A percentile compares a stretch with the other conserved stretches of the same genome.
These are phyloP conservation scores for Neonothopanus nambi DNA, from an alignment of 1,284 basidiomycete species.

Conservation along the genomic window DNA sequence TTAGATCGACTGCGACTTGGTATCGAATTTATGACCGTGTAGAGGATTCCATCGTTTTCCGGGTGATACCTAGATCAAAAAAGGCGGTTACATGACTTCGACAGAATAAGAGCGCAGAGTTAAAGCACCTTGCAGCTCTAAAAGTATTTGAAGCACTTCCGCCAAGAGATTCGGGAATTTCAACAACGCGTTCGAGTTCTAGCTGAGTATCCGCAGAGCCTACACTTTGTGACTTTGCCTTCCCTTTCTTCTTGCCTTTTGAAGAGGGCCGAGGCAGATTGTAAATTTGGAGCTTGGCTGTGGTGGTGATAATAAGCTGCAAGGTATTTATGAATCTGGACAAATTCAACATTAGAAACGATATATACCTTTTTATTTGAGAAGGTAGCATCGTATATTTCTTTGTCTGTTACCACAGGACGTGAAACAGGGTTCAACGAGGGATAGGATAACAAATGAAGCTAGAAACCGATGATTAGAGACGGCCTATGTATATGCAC, in stretches of 20 bases:
- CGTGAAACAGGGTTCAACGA: slow-evolving; percentile 52
- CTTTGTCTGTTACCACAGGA: slow-evolving; percentile 57
- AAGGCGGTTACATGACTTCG: slow-evolving; percentile 19
- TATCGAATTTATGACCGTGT: slow-evolving; percentile 75
- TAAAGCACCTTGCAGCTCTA: slow-evolving; percentile 67
- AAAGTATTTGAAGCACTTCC: slow-evolving; percentile 60
- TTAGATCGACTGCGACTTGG: slow-evolving; percentile 53
- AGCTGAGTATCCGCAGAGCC: slow-evolving; percentile 31
- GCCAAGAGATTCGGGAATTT: slow-evolving; percentile 52
- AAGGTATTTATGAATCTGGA: background rate
- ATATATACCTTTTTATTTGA: slow-evolving; percentile 47
- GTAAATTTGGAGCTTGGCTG: slow-evolving; percentile 63
- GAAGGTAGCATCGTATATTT: slow-evolving; percentile 78
- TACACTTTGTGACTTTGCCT: slow-evolving; percentile 42
- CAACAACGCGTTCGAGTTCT: slow-evolving; percentile 50
- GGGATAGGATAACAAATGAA: slow-evolving; percentile 71
- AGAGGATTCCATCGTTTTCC: slow-evolving; percentile 51
- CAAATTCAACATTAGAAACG: background rate
- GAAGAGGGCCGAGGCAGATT: slow-evolving; percentile 25
- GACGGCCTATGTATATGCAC: background rate
- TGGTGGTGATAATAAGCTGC: slow-evolving; percentile 70
- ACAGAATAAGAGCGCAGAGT: background rate
- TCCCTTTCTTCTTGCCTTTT: slow-evolving; percentile 40
- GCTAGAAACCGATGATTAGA: slow-evolving; percentile 38
- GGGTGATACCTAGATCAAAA: slow-evolving; percentile 58